A percentile compares a stretch with the other conserved stretches of the same genome.
Conservation (phyloP, 2,329 filamentous ascomycete species). For the Neurospora crassa region DNA sequence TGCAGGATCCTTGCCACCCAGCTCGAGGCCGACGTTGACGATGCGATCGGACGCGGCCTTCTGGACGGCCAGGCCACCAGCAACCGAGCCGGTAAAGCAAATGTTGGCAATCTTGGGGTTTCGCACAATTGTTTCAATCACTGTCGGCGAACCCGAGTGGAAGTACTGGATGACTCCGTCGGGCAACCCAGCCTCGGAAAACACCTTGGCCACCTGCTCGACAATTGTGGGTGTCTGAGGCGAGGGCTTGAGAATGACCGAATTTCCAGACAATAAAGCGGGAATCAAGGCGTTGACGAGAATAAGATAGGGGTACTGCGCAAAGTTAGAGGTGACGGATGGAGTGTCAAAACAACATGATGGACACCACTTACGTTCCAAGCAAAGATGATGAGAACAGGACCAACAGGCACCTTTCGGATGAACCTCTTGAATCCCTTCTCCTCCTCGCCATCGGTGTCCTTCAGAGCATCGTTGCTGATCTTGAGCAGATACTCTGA, state of each 20-base stretch:
- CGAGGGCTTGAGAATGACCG: constrained; percentile 87
- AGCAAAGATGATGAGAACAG: constrained; percentile 81
- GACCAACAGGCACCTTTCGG: constrained; percentile 77
- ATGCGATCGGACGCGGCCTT: constrained; percentile 75
- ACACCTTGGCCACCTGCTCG: constrained; percentile 71
- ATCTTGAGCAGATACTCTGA: constrained; percentile 81
- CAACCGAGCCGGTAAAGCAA: constrained; percentile 90
- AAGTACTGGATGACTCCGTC: constrained; percentile 83
- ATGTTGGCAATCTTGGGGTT: constrained; percentile 70
- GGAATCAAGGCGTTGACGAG: constrained; percentile 88
- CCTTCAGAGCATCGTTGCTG: constrained; percentile 65
- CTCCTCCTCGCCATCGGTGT: constrained; percentile 75
- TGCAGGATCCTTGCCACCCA: constrained; percentile 91
- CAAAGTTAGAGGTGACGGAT: not conserved
- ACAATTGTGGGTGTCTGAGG: constrained; percentile 90
- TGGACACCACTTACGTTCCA: constrained; percentile 67
- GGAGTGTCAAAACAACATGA: not conserved
- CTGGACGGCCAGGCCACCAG: constrained; percentile 78
- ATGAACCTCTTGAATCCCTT: constrained; percentile 87
- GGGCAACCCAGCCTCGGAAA: constrained; percentile 72
- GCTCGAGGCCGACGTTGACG: constrained; percentile 78
- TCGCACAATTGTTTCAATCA: constrained; percentile 70
- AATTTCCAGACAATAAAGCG: constrained; percentile 82
- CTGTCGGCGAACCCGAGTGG: constrained; percentile 70
- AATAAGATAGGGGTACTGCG: constrained; percentile 86